Base-by-base conservation (phyloP, 148 eudicot species). In the Rhododendron molle region DNA sequence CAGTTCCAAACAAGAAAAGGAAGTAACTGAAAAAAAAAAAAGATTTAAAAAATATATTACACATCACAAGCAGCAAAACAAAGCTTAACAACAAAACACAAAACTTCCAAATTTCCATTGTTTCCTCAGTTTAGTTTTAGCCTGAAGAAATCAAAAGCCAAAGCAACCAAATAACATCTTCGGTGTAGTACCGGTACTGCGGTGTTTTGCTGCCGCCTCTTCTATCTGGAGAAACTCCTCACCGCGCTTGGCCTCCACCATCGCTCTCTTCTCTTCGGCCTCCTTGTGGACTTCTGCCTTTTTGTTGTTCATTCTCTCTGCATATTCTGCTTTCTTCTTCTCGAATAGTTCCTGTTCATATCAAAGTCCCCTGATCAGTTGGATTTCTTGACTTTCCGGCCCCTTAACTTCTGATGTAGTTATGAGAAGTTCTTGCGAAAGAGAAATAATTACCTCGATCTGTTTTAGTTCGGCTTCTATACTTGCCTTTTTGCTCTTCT, bases 251-350 rank as follows among this genome's bases (percentile, higher is more conserved):
- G 94, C 95, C 82, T 91, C 89, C 18, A 92, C 77, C 86, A 81
- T 84, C 3, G 93, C 98, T 52, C 89, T 91, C 87, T 91, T 94
- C 58, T 95, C 96, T 88, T 93, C 90, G 18, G 96, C 93, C 76
- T 69, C 80, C 85, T 86, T 90, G 89, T 93, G 96, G 43, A 95
- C 81, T 74, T 83, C 89, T 15, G 92, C 95, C 20, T 76, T 87
- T 78, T 90, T 91, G 91, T 93, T 94, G 30, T 90, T 90, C 89
- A 91, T 90, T 77, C 89, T 91, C 56, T 93, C 97, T 73, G 89
- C 92, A 72, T 90, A 89, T 76, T 90, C 88, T 3, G 94, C 98
- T 83, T 92, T 94, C 91, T 90, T 87, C 85, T 87, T 92, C 85
- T 94, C 96, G 83, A 88, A 44, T 76, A 87, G 40, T 85, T 94